A percentile compares a stretch with the other conserved stretches of the same genome.
Evolutionary conservation across 805 yeast genomes (phyloP).

Genomic region (Suhomyces pyralidae): DNA sequence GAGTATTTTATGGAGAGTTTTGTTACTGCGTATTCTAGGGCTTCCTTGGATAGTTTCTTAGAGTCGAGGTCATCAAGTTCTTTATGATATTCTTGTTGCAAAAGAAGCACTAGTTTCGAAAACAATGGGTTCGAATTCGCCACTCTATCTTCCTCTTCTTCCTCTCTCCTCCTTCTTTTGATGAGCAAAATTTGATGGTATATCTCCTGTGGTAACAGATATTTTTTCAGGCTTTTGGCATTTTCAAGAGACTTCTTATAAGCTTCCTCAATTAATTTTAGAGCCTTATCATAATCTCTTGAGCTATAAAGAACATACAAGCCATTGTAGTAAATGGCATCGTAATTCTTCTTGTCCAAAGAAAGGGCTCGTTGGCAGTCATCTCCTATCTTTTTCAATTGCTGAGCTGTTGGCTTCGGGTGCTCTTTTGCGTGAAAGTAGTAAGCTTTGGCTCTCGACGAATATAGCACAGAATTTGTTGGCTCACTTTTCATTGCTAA

Average conservation of each 20-base stretch:
- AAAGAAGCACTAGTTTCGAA: conserved; percentile 1
- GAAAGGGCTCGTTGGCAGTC: conserved; percentile 14
- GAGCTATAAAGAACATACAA: conserved; percentile 8
- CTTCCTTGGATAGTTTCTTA: conserved; percentile 1
- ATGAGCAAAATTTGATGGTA: conserved; percentile 10
- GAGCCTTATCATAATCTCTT: conserved; percentile 7
- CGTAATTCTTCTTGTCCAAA: conserved; percentile 14
- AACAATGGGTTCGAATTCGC: conserved; percentile 8
- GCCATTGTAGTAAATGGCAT: conserved; percentile 13
- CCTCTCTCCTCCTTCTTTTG: conserved; percentile 3
- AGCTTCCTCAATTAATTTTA: conserved; percentile 10
- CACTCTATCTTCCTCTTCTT: conserved; percentile 4
- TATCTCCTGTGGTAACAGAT: conserved; percentile 12
- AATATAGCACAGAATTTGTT: conserved; percentile 5
- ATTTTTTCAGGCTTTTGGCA: conserved; percentile 9
- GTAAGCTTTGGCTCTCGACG: conserved; percentile 9
- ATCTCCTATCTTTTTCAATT: conserved; percentile 12
- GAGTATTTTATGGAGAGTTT: conserved; percentile 9
- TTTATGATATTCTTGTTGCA: conserved; percentile 9
- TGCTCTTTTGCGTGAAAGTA: conserved; percentile 3
- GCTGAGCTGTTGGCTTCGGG: conserved; percentile 4
- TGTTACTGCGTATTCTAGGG: conserved; percentile 1
- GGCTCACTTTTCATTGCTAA: conserved; percentile 13
- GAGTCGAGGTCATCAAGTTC: conserved; percentile 4
- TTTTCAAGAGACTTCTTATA: conserved; percentile 11